Evolutionary conservation across 1,284 basidiomycete species (phyloP).

Genomic region (Cystobasidium slooffiae): DNA sequence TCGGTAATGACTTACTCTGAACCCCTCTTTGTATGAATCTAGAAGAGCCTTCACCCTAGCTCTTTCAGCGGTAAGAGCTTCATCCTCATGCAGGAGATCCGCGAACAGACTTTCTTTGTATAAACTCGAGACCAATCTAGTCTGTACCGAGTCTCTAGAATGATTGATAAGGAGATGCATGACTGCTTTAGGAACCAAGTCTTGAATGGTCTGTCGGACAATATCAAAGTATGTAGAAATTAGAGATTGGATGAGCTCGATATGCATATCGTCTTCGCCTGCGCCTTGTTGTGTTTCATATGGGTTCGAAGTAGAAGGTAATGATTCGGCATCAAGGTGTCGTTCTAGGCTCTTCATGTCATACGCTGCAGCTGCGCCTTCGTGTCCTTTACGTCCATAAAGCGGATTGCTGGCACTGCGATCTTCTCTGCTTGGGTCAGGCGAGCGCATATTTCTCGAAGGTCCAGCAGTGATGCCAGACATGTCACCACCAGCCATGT

Average conservation of each 20-base stretch:
- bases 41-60: constrained; percentile 90
- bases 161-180: constrained; percentile 69
- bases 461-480: constrained; percentile 10
- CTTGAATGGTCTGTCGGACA: constrained; percentile 93
- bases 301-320: constrained; percentile 6
- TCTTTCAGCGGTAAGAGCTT: constrained; percentile 89
- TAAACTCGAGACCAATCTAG: constrained; percentile 84
- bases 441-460: constrained; percentile 32
- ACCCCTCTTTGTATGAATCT: constrained; percentile 97
- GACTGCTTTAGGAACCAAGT: constrained; percentile 80
- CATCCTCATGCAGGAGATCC: constrained; percentile 93
- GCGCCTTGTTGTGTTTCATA: constrained; percentile 72
- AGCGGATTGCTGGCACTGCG: constrained; percentile 57
- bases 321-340: constrained; percentile 63
- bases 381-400: constrained; percentile 66
- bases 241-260: constrained; percentile 87
- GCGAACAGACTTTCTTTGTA: constrained; percentile 87
- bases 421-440: constrained; percentile 44
- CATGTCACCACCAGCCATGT: constrained; percentile 28
- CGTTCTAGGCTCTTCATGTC: constrained; percentile 99
- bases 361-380: constrained; percentile 82
- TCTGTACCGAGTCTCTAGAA: constrained; percentile 95
- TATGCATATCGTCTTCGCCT: constrained; percentile 90
- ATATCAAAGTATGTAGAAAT: constrained; percentile 97
- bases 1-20: constrained; percentile 58